These are phyloP conservation scores for Alternaria atra DNA, from an alignment of 2,329 filamentous ascomycete genomes.

Conservation along the genomic window DNA sequence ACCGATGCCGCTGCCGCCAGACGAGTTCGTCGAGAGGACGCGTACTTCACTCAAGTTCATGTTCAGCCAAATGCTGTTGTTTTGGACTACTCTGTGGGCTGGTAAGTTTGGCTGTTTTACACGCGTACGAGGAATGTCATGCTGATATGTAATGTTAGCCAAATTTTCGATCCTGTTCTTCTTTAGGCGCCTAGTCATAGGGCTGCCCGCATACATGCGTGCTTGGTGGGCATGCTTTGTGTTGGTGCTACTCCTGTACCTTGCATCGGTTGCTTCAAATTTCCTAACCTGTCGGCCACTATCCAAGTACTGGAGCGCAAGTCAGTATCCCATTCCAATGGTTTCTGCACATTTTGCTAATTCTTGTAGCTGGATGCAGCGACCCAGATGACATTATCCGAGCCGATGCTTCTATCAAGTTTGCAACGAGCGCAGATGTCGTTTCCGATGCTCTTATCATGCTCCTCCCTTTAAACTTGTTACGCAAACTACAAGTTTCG, in stretches of 20 bases:
- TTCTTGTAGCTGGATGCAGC: neutral
- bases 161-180: neutral
- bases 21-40: constrained; percentile 1
- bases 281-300: constrained; percentile 12
- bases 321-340: neutral
- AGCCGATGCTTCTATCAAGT: neutral
- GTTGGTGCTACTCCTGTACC: constrained; percentile 9
- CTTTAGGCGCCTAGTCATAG: neutral
- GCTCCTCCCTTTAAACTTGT: neutral
- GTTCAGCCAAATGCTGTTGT: constrained; percentile 17
- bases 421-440: neutral
- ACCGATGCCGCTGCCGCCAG: neutral
- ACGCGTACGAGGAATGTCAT: neutral
- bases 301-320: neutral
- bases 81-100: constrained; percentile 15
- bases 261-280: constrained; percentile 15
- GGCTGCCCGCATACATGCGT: neutral
- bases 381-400: neutral
- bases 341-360: neutral
- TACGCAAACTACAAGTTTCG: neutral
- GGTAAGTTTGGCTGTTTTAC: neutral
- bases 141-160: neutral
- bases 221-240: neutral
- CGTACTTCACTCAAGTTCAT: constrained; percentile 11
- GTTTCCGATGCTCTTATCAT: neutral